phyloP scores from a whole-genome alignment of 2,329 filamentous ascomycete species.

The Neopestalotiopsis clavispora region DNA sequence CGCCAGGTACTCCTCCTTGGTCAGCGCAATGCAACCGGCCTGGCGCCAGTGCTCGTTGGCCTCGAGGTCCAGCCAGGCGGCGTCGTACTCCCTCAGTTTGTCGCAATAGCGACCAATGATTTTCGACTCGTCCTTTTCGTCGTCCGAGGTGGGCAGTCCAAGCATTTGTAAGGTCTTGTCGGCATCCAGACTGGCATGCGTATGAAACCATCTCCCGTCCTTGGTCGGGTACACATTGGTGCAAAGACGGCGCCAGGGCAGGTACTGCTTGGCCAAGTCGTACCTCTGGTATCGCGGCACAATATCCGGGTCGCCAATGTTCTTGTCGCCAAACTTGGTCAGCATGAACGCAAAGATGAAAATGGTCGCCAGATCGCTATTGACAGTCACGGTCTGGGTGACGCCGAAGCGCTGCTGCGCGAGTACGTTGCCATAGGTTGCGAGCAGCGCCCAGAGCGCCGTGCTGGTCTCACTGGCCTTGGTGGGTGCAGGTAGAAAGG shows the following conservation, averaged over 20 bases:
- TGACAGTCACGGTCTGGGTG: conserved; percentile 29
- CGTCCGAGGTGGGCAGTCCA: conserved; percentile 30
- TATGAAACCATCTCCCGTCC: conserved; percentile 40
- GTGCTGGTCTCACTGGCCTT: conserved; percentile 36
- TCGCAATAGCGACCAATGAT: conserved; percentile 30
- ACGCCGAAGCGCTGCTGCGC: conserved; percentile 26
- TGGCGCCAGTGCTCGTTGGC: conserved; percentile 39
- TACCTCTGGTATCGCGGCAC: conserved; percentile 28
- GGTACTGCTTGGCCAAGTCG: conserved; percentile 30
- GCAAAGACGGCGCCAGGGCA: conserved; percentile 35
- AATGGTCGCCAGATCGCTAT: conserved; percentile 34
- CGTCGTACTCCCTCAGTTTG: conserved; percentile 30
- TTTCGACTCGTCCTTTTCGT: conserved; percentile 34
- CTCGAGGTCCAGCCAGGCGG: conserved; percentile 34
- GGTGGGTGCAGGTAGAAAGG: conserved; percentile 34
- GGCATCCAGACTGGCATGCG: conserved; percentile 39
- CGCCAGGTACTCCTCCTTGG: conserved; percentile 37
- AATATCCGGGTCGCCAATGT: conserved; percentile 26
- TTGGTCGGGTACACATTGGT: conserved; percentile 38
- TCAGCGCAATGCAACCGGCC: conserved; percentile 37
- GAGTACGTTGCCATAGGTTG: conserved; percentile 34
- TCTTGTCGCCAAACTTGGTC: conserved; percentile 28
- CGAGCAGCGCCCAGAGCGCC: conserved; percentile 35
- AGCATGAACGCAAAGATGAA: conserved; percentile 36
- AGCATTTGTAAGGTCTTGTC: conserved; percentile 36